These are phyloP conservation scores for Rachicladosporium sp. DNA, from an alignment of 2,329 filamentous ascomycete species.

Conservation along the genomic window DNA sequence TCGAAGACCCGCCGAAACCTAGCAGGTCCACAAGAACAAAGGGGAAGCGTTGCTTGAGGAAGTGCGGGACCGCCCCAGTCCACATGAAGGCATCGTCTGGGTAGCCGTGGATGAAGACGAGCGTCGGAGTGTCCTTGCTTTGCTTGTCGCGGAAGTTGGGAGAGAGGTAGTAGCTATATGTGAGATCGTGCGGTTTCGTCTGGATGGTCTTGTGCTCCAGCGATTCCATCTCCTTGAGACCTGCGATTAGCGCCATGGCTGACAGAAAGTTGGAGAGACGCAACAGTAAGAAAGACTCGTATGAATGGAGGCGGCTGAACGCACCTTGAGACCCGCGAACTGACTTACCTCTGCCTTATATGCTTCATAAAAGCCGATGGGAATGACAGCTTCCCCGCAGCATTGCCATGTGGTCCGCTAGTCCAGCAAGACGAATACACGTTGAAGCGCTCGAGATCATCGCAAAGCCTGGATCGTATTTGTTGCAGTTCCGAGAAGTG, in stretches of 20 bases:
- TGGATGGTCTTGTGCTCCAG: slow-evolving; percentile 14
- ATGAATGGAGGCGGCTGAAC: too few species aligned
- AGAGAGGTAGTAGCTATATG: slow-evolving; percentile 19
- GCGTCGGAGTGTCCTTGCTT: slow-evolving; percentile 16
- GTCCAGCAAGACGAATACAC: too few species aligned
- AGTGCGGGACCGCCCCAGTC: slow-evolving; percentile 21
- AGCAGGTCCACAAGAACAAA: slow-evolving; percentile 29
- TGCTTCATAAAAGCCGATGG: too few species aligned
- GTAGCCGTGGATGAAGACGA: slow-evolving; percentile 38
- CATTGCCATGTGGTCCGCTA: too few species aligned
- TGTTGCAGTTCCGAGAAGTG: too few species aligned
- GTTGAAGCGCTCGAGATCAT: too few species aligned
- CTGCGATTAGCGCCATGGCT: slow-evolving; percentile 3
- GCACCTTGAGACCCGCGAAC: too few species aligned
- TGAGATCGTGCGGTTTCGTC: slow-evolving; percentile 16
- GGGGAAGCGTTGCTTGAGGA: slow-evolving; percentile 14
- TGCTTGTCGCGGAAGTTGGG: slow-evolving; percentile 15
- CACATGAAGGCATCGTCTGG: slow-evolving; percentile 39
- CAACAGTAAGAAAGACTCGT: too few species aligned
- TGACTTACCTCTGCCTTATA: too few species aligned
- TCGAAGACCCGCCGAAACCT: slow-evolving; percentile 26
- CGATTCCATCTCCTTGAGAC: slow-evolving; percentile 11
- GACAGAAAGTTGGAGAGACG: too few species aligned
- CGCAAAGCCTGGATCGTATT: too few species aligned
- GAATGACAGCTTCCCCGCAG: too few species aligned